Percentiles rank a stretch among this genome's conserved stretches.
Evolutionary conservation across 345 rosid species (phyloP).

Genomic region (Lenwebbia sp.): DNA sequence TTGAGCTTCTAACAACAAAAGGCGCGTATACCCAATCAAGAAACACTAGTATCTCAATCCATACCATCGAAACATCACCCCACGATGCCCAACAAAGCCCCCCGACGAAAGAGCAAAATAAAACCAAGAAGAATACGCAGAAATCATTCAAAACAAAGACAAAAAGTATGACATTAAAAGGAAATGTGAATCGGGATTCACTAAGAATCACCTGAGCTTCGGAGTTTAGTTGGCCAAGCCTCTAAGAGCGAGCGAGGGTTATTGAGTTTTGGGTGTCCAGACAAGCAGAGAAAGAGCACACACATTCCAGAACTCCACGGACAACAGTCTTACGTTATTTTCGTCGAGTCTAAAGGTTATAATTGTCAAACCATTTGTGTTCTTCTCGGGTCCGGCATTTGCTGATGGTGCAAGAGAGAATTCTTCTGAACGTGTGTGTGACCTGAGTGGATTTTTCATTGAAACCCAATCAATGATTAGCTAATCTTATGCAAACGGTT

Average conservation of each 20-base stretch:
- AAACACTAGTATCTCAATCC: neutral
- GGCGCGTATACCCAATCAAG: neutral
- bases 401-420: too few relatives aligned
- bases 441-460: too few relatives aligned
- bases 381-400: neutral
- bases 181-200: neutral
- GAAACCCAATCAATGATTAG: too few relatives aligned
- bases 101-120: neutral
- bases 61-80: neutral
- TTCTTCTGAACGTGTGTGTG: too few relatives aligned
- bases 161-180: neutral
- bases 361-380: neutral
- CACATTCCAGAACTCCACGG: neutral
- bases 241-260: neutral
- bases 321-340: neutral
- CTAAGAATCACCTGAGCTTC: neutral
- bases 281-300: too few relatives aligned
- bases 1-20: neutral
- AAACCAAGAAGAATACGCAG: neutral
- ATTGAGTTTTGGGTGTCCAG: neutral
- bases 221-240: neutral
- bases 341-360: neutral
- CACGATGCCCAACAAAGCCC: neutral
- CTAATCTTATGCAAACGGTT: too few relatives aligned
- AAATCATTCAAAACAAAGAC: neutral